Evolutionary conservation across 306 rosid genomes (phyloP), one percentile per base, ranked within the genome.

Genomic region (Trifolium fragiferum): DNA sequence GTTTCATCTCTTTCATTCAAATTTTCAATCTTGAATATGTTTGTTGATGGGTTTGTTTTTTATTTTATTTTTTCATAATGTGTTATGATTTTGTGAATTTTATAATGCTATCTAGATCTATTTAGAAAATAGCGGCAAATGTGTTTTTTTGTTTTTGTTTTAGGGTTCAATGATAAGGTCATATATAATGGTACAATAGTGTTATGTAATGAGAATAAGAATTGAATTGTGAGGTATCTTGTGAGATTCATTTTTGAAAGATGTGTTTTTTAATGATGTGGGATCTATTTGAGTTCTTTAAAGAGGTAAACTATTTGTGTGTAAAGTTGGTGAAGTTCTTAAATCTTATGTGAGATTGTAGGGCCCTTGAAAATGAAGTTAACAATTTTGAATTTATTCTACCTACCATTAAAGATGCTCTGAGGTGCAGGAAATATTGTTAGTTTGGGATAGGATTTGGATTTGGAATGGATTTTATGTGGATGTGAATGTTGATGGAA

Each of bases 371-470:
- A 25, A 12, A 12, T 8, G 25, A 57, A 57, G 4, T 18, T 53
- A 53, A 53, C 59, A 19, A 50, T 25, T 51, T 18, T 51, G 25
- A 18, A 51, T 51, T 51, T 2, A 14, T 21, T 55, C 32, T 21
- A 11, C 30, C 16, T 10, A 21, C 30, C 16, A 13, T 11, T 58
- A 5, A 16, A 27, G 2, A 13, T 59, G 19, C 19, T 59, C 33
- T 41, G 1, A 25, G 10, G 16, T 53, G 69, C 0, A n/a, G 30
- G 40, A 70, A 7, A 44, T 67, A 10, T 35, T 27, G 32, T 27
- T 44, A 46, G 75, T 38, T 73, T 62, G 64, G 60, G 74, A 33
- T 35, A 25, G 63, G n/a, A n/a, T n/a, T n/a, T n/a, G 41, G 73
- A 60, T 53, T 60, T 79, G 73, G 50, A 50, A 40, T 68, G 70